Evolutionary conservation across 2,329 filamentous ascomycete genomes (phyloP), one percentile per base, ranked within the genome.

Genomic region (Monosporascus sp.): DNA sequence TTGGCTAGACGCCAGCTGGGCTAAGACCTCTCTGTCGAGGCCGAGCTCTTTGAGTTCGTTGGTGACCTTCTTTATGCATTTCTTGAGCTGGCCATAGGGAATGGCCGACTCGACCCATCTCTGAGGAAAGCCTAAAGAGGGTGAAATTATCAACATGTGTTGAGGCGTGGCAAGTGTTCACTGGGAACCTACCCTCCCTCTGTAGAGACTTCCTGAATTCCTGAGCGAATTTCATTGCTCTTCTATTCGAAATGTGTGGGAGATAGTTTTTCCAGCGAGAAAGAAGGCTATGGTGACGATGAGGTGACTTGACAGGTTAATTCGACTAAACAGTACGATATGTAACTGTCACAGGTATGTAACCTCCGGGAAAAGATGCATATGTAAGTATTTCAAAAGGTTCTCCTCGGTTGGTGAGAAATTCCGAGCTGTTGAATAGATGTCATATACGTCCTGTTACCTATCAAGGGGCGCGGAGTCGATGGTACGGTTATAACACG

Each of bases 1-100:
- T 55, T 77, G 71, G 31, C 76, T 71, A 52, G 78, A 75, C 52
- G 88, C 76, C 27, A 94, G 77, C 53, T 81, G 79, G 47, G 83
- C 78, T 52, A 95, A 73, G 2, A 87, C 91, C 9, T 86, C 79
- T 5, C 82, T 81, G 58, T 89, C 87, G 31, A 95, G 81, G 7
- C 90, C 90, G 16, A 93, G 73, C 37, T 79, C 78, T 41, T 78
- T 73, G 50, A 96, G 78, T 73, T 96, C 89, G 50, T 75, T 73
- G 59, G 86, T 82, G 49, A 95, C 86, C 66, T 86, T 86, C 67
- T 92, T 93, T 66, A 96, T 86, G 71, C 88, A 89, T 74, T 95
- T 96, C 72, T 96, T 96, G 53, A 96, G 80, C 69, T 91, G 83
- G 45, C 86, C 81, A 68, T 96, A 96, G 3, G 88, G 89, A 57